Conservation (phyloP, 306 rosid species). For the Quercus robur region DNA sequence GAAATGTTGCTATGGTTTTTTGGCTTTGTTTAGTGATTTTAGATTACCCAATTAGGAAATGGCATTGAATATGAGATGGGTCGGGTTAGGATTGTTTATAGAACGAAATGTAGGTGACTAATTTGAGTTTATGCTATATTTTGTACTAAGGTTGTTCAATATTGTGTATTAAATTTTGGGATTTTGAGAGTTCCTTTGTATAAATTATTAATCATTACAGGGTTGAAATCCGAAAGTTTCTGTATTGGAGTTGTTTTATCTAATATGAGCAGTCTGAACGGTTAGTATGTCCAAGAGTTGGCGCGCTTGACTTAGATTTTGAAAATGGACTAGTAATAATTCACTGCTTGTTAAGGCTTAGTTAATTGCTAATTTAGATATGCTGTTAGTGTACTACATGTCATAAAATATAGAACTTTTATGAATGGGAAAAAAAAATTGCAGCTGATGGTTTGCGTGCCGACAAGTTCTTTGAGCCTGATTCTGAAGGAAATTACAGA, state of each 20-base stretch:
- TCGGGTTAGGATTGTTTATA: background rate
- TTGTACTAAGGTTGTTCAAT: background rate
- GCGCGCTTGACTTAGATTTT: background rate
- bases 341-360: background rate
- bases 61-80: background rate
- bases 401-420: background rate
- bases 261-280: background rate
- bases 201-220: background rate
- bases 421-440: conserved; percentile 7
- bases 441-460: conserved; percentile 95
- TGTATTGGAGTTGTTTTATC: background rate
- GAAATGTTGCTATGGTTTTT: background rate
- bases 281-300: background rate
- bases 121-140: background rate
- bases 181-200: background rate
- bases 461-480: conserved; percentile 86
- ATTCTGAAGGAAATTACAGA: conserved; percentile 56
- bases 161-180: background rate
- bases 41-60: background rate
- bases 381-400: background rate
- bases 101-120: background rate
- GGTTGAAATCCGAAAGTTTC: background rate
- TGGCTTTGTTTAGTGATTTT: background rate
- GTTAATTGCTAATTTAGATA: background rate
- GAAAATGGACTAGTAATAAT: background rate